phyloP scores from a whole-genome alignment of 2,329 filamentous ascomycete species.

The Eurotiales sp. region DNA sequence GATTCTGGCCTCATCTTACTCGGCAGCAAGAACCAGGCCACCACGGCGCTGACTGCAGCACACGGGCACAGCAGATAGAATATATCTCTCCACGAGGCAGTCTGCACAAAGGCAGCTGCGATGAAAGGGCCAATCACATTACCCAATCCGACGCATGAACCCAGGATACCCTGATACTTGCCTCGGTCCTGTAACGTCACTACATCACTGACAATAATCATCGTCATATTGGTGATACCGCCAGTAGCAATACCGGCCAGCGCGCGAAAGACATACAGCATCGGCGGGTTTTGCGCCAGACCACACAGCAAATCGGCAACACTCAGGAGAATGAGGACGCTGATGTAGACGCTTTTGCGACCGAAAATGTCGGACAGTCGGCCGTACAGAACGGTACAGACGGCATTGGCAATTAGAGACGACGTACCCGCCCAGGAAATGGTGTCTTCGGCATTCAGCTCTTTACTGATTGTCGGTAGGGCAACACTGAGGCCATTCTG shows the following conservation, averaged over 20 bases:
- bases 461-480: conserved; percentile 51
- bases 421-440: conserved; percentile 71
- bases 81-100: conserved; percentile 43
- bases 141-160: conserved; percentile 42
- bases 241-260: conserved; percentile 60
- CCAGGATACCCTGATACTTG: conserved; percentile 50
- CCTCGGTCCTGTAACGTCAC: conserved; percentile 58
- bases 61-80: conserved; percentile 54
- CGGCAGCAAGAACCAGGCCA: conserved; percentile 52
- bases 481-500: conserved; percentile 55
- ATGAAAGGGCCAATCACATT: conserved; percentile 48
- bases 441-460: conserved; percentile 41
- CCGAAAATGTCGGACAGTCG: conserved; percentile 60
- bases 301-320: conserved; percentile 59
- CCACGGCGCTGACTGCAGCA: conserved; percentile 43
- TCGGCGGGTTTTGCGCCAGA: conserved; percentile 51
- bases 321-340: conserved; percentile 50
- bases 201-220: conserved; percentile 61
- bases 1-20: conserved; percentile 47
- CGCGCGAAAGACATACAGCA: conserved; percentile 60
- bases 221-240: conserved; percentile 56
- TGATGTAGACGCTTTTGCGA: conserved; percentile 56
- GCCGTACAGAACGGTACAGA: conserved; percentile 63
- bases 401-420: conserved; percentile 63
- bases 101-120: conserved; percentile 43